Conservation (phyloP, 2,329 filamentous ascomycete species). For the Xylariaceae sp. region DNA sequence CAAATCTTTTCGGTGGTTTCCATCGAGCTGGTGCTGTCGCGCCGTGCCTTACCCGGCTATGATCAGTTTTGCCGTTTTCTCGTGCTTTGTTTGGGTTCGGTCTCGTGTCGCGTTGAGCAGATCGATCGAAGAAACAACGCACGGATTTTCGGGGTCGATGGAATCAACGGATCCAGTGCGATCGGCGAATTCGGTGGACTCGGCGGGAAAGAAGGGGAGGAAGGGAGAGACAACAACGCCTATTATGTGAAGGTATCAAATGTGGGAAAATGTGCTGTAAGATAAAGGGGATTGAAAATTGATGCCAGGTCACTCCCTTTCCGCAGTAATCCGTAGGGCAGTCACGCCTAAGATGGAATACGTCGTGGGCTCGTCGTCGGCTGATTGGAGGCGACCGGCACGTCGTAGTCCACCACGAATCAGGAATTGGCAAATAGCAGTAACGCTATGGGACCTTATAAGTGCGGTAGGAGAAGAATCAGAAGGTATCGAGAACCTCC, state of each 20-base stretch:
- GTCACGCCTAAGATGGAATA: not conserved
- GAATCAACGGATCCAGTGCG: not conserved
- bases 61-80: too few relatives aligned
- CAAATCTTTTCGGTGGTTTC: slow-evolving; percentile 29
- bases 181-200: not conserved
- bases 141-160: not conserved
- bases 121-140: not conserved
- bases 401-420: not conserved
- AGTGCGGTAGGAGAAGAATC: not conserved
- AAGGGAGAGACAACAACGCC: not conserved
- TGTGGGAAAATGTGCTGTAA: slow-evolving; percentile 4
- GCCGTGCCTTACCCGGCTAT: not conserved
- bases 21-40: slow-evolving; percentile 15
- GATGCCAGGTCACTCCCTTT: slow-evolving; percentile 9
- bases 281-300: not conserved
- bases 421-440: not conserved
- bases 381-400: not conserved
- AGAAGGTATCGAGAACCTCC: not conserved
- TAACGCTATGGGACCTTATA: not conserved
- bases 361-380: not conserved
- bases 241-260: not conserved
- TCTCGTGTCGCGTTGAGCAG: not conserved
- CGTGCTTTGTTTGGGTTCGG: not conserved
- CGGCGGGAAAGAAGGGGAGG: not conserved
- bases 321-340: not conserved